Evolutionary conservation across 176 grass and related monocot genomes (phyloP), one percentile per base, ranked within the genome.

Genomic region (Chloris gayana): DNA sequence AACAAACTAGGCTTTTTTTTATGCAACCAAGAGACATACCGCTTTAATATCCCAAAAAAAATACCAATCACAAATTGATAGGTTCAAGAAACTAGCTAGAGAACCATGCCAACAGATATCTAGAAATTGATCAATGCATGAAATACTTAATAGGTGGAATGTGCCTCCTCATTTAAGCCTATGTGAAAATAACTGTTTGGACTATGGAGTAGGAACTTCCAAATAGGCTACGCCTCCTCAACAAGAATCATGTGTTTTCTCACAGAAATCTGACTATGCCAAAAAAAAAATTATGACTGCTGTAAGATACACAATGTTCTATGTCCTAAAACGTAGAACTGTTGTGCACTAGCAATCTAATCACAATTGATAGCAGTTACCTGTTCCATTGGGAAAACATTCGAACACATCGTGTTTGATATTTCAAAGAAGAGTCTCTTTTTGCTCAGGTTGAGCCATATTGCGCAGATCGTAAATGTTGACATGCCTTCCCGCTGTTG

Each of bases 371-470:
- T 53, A 82, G 26, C 24, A 64, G 35, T 68, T 81, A 99, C 96
- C 96, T 80, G 88, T 99, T 77, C 92, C 92, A 18, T 99, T 99
- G n/a, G 92, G 96, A 58, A 80, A 99, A 70, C 96, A 99, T 80
- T n/a, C 88, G 87, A 69, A 99, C 93, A 84, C 96, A 95, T 63
- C 96, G 90, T 75, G 96, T 99, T 87, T 99, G 96, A 77, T 95
- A 99, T 67, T 99, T 99, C 81, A 99, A 91, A 70, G 90, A 91
- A 19, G 96, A 99, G 37, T 95, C 96, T 14, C 88, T 87, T 56
- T 84, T 80, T 99, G 96, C 75, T 99, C 96, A 61, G 93, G 96
- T 84, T 99, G 92, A 72, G 96, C 93, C 96, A 99, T 99, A 74
- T 99, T 99, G 45, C 96, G 90, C 67, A 95, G 37, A 82, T 99